Evolutionary conservation across 441 rosid genomes (phyloP), one percentile per base, ranked within the genome.

Genomic region (Jatropha multifida): DNA sequence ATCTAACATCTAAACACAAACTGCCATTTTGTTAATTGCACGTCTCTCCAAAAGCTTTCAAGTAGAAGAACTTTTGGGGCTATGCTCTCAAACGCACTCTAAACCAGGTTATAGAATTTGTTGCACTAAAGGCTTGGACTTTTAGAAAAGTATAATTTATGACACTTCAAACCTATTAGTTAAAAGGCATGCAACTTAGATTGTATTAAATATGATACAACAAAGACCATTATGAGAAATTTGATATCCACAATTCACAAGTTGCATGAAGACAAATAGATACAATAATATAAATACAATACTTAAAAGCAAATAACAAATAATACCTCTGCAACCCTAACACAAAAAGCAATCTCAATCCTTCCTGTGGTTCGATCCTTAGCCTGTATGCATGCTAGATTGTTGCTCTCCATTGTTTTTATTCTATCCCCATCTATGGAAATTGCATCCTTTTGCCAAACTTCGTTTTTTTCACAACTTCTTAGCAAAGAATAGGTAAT

Each of bases 241-340:
- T 44, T 44, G 7, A 44, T 44, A 32, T 32, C 32, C 32, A 32
- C 48, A 7, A 44, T 6, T 44, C 9, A 54, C 41, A 37, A 49
- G 7, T 46, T 23, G 51, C 75, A 63, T 26, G 20, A 76, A 40
- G 26, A 13, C 32, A 72, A 72, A 59, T 69, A 23, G 20, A 55
- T 26, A 48, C 9, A 65, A 55, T 3, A 65, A 42, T 11, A 66
- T 10, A 49, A 65, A 42, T 10, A 41, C 42, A 65, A 65, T 64
- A 55, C 23, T 66, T 40, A 12, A n/a, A n/a, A 6, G 38, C 2
- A 73, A 72, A 37, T 52, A 20, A 69, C 42, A 6, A 76, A 15
- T 44, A 69, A 67, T 89, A 95, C 98, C 99, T 96, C 98, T 58
- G 96, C 93, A 79, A 96, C 94, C 82, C 88, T 87, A 82, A 96